These are phyloP conservation scores for Syzygium oleosum DNA, from an alignment of 345 rosid species.

Conservation along the genomic window DNA sequence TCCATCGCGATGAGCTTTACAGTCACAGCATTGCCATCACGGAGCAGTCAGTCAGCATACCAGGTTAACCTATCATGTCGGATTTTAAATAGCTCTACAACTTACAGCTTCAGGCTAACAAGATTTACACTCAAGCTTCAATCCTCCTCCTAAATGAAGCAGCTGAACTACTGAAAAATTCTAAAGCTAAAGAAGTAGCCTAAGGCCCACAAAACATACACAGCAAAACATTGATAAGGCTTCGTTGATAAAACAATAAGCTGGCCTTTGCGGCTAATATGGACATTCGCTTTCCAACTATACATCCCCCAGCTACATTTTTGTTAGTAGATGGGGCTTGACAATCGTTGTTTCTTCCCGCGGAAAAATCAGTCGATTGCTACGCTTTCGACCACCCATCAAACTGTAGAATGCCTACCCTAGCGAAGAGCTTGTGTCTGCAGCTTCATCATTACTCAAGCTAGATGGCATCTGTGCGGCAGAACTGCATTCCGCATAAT, in stretches of 20 bases:
- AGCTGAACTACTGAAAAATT: neutral
- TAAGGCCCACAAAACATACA: neutral
- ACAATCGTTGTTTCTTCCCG: neutral
- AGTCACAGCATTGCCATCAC: neutral
- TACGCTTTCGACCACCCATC: slow-evolving; percentile 1
- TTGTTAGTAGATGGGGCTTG: neutral
- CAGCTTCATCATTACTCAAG: slow-evolving; percentile 68
- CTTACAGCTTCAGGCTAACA: neutral
- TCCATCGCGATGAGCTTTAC: neutral
- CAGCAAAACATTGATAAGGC: neutral
- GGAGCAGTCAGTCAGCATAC: neutral
- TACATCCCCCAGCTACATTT: neutral
- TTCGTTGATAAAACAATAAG: neutral
- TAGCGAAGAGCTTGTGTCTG: slow-evolving; percentile 47
- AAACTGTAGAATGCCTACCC: slow-evolving; percentile 12
- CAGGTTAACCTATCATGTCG: neutral
- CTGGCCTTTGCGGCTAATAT: neutral
- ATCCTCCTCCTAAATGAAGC: neutral
- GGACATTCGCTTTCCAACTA: neutral
- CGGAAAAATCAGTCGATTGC: neutral
- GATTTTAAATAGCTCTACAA: neutral
- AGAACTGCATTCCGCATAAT: neutral
- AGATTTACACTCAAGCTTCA: neutral
- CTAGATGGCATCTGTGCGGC: slow-evolving; percentile 30
- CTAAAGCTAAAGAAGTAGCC: neutral